Percentiles rank a stretch among this genome's conserved stretches.
Evolutionary conservation across 768 basidiomycete genomes (phyloP).

Genomic region (Tephrocybe sp.): DNA sequence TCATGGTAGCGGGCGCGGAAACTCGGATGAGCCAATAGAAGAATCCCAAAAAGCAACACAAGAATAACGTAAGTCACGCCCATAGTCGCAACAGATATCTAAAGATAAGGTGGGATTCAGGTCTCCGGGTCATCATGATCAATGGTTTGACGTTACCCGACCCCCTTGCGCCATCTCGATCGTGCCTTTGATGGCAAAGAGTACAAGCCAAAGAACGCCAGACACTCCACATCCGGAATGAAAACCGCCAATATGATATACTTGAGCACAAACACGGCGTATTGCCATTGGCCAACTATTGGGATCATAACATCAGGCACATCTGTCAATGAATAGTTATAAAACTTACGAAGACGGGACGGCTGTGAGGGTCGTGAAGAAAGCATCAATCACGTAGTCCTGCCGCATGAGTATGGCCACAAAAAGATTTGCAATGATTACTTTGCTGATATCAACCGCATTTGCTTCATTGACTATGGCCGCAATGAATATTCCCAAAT

Average conservation of each 20-base stretch:
- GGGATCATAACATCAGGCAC: too few relatives aligned
- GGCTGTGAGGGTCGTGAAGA: conserved; percentile 52
- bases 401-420: conserved; percentile 50
- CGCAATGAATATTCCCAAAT: conserved; percentile 53
- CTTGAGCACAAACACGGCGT: conserved; percentile 54
- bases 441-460: conserved; percentile 36
- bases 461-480: conserved; percentile 33
- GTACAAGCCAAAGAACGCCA: conserved; percentile 51
- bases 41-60: conserved; percentile 32
- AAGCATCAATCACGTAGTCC: conserved; percentile 60
- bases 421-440: conserved; percentile 48
- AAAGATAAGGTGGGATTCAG: too few relatives aligned
- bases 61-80: conserved; percentile 11
- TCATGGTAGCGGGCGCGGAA: conserved; percentile 40
- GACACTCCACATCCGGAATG: conserved; percentile 59
- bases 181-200: conserved; percentile 52
- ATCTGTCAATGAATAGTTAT: too few relatives aligned
- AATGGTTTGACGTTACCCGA: conserved; percentile 22
- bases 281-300: conserved; percentile 57
- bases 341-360: too few relatives aligned
- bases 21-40: conserved; percentile 39
- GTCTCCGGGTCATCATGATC: neutral
- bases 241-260: conserved; percentile 62
- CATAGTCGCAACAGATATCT: conserved; percentile 14
- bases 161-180: conserved; percentile 40